Base-by-base conservation (phyloP, 129 eudicot species). In the Scalesia atractyloides region DNA sequence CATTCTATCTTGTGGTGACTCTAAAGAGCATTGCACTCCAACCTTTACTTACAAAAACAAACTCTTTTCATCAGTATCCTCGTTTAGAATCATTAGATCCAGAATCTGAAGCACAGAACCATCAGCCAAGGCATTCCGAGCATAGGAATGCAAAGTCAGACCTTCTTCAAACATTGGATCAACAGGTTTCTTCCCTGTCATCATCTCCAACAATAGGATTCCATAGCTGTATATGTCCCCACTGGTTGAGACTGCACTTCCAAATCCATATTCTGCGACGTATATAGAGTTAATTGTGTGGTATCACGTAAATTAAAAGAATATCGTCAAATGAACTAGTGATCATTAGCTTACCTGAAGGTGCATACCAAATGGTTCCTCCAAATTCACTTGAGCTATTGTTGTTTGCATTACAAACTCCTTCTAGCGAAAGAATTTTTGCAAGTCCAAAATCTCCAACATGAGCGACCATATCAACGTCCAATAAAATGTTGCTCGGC, bases 221-320 rank as follows among this genome's bases (percentile, higher is more conserved):
- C 84, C 84, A 50, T 20, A 80, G 49, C 80, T 80, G 36, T 80
- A 80, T 41, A 75, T 30, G 46, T 74, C 84, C 7, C 80, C 84
- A 14, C 60, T 41, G 12, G 61, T 68, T 53, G 84, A 68, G 9
- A 70, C 72, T 61, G 52, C 68, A 30, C 16, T 57, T 68, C 84
- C 84, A 47, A 74, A 11, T 39, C 84, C 80, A 16, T 80, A 80
- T 63, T 80, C 84, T 80, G 71, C 50, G 58, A 68, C 34, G 3
- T 9, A n/a, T 2, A 9, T 73, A 15, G 49, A 61, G 20, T 63
- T 48, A 62, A 3, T 10, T n/a, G 39, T 57, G 13, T 15, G 0
- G 11, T 39, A 14, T 13, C 7, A 22, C 3, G 19, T 17, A 61
- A 2, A 49, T 6, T 3, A 73, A 3, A 6, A 73, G 47, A 22